Conservation (phyloP, 208 protist species). For the Leptomonas pyrrhocoris region DNA sequence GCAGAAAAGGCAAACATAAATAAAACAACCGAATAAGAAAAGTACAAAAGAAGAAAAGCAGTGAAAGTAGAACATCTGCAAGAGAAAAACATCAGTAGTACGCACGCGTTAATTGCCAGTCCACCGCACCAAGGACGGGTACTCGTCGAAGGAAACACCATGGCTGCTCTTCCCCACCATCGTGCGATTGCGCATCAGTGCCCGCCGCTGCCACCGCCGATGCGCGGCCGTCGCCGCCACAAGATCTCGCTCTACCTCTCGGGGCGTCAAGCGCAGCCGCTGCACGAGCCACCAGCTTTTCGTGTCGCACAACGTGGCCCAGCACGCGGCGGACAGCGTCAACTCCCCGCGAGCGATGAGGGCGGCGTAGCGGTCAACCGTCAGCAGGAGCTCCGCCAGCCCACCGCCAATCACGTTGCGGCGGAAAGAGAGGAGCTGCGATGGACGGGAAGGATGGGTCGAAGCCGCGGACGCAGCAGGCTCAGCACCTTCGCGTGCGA, state of each 20-base stretch:
- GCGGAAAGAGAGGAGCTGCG: slow-evolving; percentile 4
- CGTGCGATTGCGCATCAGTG: slow-evolving; percentile 18
- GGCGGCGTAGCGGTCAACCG: slow-evolving; percentile 69
- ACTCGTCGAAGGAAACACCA: slow-evolving; percentile 21
- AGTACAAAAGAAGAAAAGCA: neutral
- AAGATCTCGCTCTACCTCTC: slow-evolving; percentile 70
- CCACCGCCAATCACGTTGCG: slow-evolving; percentile 66
- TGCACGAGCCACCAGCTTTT: slow-evolving; percentile 29
- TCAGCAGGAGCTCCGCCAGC: slow-evolving; percentile 59
- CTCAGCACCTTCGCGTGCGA: neutral
- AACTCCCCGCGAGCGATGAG: slow-evolving; percentile 63
- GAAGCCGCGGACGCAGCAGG: neutral
- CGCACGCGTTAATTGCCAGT: neutral
- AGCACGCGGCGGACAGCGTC: slow-evolving; percentile 68
- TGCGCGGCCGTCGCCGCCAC: slow-evolving; percentile 60
- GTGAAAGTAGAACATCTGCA: neutral
- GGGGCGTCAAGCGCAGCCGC: slow-evolving; percentile 38
- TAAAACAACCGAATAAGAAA: neutral
- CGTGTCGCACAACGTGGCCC: slow-evolving; percentile 62
- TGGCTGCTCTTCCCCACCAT: slow-evolving; percentile 38
- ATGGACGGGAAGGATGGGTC: too few relatives aligned
- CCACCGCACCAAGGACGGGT: slow-evolving; percentile 26
- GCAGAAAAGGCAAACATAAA: neutral
- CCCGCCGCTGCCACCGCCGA: slow-evolving; percentile 28
- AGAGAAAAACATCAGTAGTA: neutral